Conservation (phyloP, 1,284 basidiomycete species). For the Leccinum huronense region DNA sequence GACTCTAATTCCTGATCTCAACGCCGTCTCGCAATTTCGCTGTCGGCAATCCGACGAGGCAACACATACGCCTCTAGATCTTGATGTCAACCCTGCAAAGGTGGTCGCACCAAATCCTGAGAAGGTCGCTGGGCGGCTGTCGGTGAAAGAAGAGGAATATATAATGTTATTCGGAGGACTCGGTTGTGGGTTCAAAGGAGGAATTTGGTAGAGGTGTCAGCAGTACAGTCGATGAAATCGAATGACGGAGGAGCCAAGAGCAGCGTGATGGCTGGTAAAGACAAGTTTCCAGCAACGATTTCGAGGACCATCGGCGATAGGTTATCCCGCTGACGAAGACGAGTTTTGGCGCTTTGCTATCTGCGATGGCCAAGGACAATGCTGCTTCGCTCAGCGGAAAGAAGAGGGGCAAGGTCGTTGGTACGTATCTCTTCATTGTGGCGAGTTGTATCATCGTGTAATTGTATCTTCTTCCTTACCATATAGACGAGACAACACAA, state of each 20-base stretch:
- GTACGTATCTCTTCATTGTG: constrained; percentile 21
- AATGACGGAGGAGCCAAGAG: constrained; percentile 22
- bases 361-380: constrained; percentile 51
- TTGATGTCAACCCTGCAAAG: constrained; percentile 91
- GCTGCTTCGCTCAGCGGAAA: constrained; percentile 55
- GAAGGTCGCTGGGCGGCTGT: constrained; percentile 75
- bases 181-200: constrained; percentile 33
- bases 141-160: constrained; percentile 72
- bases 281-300: constrained; percentile 28
- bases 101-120: constrained; percentile 89
- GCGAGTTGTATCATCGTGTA: not conserved
- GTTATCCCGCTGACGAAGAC: constrained; percentile 53
- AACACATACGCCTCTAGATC: constrained; percentile 83
- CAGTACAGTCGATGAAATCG: constrained; percentile 31
- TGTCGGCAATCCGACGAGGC: constrained; percentile 70
- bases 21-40: constrained; percentile 78
- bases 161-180: constrained; percentile 84
- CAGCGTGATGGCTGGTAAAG: constrained; percentile 19
- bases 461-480: not conserved
- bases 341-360: constrained; percentile 52
- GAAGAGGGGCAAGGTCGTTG: constrained; percentile 37
- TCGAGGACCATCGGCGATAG: constrained; percentile 42
- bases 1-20: constrained; percentile 62
- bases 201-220: not conserved
- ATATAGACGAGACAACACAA: constrained; percentile 49